Percentiles rank a stretch among this genome's conserved stretches.
Conservation (phyloP, 208 protist species). For the Trypanosoma avium region DNA sequence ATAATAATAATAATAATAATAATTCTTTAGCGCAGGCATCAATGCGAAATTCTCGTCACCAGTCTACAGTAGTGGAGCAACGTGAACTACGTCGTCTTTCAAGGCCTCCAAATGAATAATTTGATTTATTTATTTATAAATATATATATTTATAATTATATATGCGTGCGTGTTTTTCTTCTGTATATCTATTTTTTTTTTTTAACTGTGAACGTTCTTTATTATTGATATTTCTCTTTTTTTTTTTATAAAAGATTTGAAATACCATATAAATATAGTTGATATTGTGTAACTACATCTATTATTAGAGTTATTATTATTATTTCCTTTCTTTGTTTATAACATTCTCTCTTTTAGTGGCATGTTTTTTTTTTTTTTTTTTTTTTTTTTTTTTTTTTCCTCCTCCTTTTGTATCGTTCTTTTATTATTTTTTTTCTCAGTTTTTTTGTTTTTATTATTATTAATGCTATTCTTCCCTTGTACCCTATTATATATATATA, state of each 20-base stretch:
- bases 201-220: too few species aligned
- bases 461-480: not conserved
- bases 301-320: too few species aligned
- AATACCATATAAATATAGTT: too few species aligned
- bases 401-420: not conserved
- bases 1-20: not conserved
- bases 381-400: constrained; percentile 10
- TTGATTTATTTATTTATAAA: not conserved
- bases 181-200: too few species aligned
- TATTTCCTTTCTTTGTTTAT: too few species aligned
- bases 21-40: not conserved
- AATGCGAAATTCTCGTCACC: not conserved
- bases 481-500: not conserved
- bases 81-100: not conserved
- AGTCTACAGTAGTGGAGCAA: not conserved
- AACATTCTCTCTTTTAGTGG: too few species aligned
- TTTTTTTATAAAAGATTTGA: too few species aligned
- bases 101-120: not conserved
- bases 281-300: too few species aligned
- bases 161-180: too few species aligned
- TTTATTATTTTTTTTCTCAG: constrained; percentile 10
- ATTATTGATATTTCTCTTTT: too few species aligned
- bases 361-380: not conserved
- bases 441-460: constrained; percentile 9
- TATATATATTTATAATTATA: too few species aligned